phyloP scores from a whole-genome alignment of 2,329 filamentous ascomycete species.

The Fusarium piperis region DNA sequence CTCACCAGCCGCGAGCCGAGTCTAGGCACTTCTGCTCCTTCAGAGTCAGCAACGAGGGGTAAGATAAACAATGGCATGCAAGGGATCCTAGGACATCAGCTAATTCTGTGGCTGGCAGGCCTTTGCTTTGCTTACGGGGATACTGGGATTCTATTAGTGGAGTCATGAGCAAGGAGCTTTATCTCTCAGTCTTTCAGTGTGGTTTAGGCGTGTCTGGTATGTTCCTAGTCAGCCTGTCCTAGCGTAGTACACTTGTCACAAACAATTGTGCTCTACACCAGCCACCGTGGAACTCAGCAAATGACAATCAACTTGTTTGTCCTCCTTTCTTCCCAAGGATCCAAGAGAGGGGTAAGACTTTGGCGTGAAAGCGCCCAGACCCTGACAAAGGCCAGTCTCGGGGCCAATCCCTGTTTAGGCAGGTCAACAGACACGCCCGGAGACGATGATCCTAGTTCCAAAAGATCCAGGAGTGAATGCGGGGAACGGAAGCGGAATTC shows the following conservation, averaged over 20 bases:
- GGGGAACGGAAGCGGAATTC: not conserved
- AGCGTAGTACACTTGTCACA: not conserved
- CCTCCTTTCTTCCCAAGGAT: not conserved
- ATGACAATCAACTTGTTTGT: not conserved
- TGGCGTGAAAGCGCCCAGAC: not conserved
- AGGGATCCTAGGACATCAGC: not conserved
- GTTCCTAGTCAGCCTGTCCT: not conserved
- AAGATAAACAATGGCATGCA: slow-evolving; percentile 1
- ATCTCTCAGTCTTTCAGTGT: too few relatives aligned
- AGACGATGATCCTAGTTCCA: not conserved
- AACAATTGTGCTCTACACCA: not conserved
- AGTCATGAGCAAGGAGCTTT: not conserved
- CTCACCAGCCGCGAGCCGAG: slow-evolving; percentile 8
- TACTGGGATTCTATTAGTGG: not conserved
- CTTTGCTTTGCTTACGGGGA: not conserved
- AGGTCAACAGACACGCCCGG: not conserved
- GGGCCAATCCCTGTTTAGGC: not conserved
- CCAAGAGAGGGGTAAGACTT: not conserved
- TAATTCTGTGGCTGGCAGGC: not conserved
- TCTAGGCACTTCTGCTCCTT: not conserved
- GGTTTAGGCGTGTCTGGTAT: not conserved
- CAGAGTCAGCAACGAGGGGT: not conserved
- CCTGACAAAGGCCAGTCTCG: not conserved
- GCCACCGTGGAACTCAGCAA: not conserved
- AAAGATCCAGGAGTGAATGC: not conserved